Base-by-base conservation (phyloP, 2,329 filamentous ascomycete species). In the Talaromyces marneffei region DNA sequence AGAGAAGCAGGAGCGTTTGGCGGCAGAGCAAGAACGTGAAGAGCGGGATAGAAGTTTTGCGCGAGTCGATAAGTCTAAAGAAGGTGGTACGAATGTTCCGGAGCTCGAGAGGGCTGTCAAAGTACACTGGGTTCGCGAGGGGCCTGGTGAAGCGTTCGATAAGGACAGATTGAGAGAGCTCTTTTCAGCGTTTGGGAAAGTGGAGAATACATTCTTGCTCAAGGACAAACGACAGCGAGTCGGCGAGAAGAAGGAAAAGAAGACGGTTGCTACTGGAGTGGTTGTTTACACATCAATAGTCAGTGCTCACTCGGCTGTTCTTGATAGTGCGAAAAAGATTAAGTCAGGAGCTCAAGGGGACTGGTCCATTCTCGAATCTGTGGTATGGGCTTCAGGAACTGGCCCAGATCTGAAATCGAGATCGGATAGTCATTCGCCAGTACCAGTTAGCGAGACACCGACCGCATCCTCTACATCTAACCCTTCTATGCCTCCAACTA, bases 51-150 rank as follows among this genome's bases (percentile, higher is more conserved):
- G 65, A 65, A 71, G 68, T 62, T 67, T 65, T 25, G 70, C 73
- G 62, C 67, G 67, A 29, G 70, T 72, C 31, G 74, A 69, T 67
- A 68, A 62, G 65, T 73, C 69, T 48, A 73, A 74, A 63, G 71
- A 76, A 58, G 57, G 75, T 20, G 74, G 74, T 2, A 70, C 71
- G 4, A 74, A 77, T 61, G 78, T 83, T 4, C 72, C 80, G 1
- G 83, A 85, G 57, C 72, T 84, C 50, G 82, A 86, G 61, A 79
- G 85, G 27, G 82, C 82, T 5, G 74, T 87, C 64, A 86, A 83
- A 66, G 75, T 86, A 12, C 80, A 83, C 6, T 87, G 83, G 77
- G 67, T 77, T 8, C 73, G 80, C 27, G 79, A 83, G 62, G 80
- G 77, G 16, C 72, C 71, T 9, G 77, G 77, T 0, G 68, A 75